Base-by-base conservation (phyloP, 2,329 filamentous ascomycete species). In the Scopulariopsis brevicaulis region DNA sequence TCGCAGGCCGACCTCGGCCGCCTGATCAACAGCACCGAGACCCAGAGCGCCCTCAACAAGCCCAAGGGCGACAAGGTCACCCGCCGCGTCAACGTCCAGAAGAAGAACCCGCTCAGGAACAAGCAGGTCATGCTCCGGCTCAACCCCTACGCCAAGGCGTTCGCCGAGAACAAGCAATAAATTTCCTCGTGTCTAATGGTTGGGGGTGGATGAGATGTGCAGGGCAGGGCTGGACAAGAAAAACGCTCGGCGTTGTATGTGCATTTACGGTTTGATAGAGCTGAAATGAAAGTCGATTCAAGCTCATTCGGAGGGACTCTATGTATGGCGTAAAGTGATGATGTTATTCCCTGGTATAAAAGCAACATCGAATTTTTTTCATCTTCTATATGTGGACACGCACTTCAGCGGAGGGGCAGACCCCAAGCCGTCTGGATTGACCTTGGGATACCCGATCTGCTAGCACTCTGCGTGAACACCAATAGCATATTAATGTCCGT, bases 41-140 rank as follows among this genome's bases (percentile, higher is more conserved):
- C 97, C 76, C 94, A 99, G 87, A 89, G 87, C 77, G 93, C 96
- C 60, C 85, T 99, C 71, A 86, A 89, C 69, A 90, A 87, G 62
- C 90, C 92, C 76, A 94, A 92, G 83, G 94, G 94, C 69, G 85
- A 87, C 68, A 85, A 90, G 72, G 78, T 85, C 72, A 95, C 91
- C 77, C 96, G 96, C 86, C 90, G 94, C 73, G 79, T 82, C 67
- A 79, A 83, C 71, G 90, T 96, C 67, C 93, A 96, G 85, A 99
- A 99, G 91, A 97, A 97, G 92, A 99, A 99, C 85, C 94, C 94
- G 71, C 91, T 99, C 68, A 83, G 82, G 79, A 99, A 99, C 89
- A 96, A 91, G 86, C 94, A 97, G 84, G 88, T 99, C 67, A 85
- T 96, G 78, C 89, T 99, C 73, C 89, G 94, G 71, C 89, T 99